Conservation (phyloP, 805 yeast species). For the Pichia pseudocactophila region DNA sequence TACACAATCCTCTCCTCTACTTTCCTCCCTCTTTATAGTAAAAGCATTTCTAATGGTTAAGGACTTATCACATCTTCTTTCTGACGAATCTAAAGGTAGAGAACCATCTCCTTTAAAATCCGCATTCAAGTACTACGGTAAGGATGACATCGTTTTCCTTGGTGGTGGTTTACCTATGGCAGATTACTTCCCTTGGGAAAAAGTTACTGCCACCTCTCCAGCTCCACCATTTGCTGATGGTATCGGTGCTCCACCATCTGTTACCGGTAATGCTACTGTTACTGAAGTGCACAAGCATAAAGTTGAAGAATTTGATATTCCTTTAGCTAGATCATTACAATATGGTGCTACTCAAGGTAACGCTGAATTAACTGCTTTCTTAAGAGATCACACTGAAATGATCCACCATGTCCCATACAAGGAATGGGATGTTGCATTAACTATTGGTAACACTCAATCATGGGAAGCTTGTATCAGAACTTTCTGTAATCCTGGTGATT, state of each 20-base stretch:
- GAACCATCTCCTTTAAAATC: slow-evolving; percentile 71
- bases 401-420: slow-evolving; percentile 44
- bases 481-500: slow-evolving; percentile 49
- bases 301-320: slow-evolving; percentile 50
- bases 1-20: neutral
- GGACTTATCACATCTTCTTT: slow-evolving; percentile 67
- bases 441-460: slow-evolving; percentile 85
- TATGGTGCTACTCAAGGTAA: slow-evolving; percentile 85
- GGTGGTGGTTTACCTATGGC: slow-evolving; percentile 95
- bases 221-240: slow-evolving; percentile 74
- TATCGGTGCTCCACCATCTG: slow-evolving; percentile 51
- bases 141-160: slow-evolving; percentile 74
- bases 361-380: slow-evolving; percentile 54
- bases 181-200: slow-evolving; percentile 88
- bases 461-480: slow-evolving; percentile 79
- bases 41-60: slow-evolving; percentile 29
- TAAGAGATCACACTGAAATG: slow-evolving; percentile 64
- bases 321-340: slow-evolving; percentile 79
- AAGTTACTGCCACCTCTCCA: slow-evolving; percentile 61
- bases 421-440: slow-evolving; percentile 66
- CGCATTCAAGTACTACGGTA: slow-evolving; percentile 67
- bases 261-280: slow-evolving; percentile 29
- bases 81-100: slow-evolving; percentile 73
- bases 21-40: no score
- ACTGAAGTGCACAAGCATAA: slow-evolving; percentile 32